Conservation (phyloP, 192 early-diverging fungal species). For the Podochytrium sp. region DNA sequence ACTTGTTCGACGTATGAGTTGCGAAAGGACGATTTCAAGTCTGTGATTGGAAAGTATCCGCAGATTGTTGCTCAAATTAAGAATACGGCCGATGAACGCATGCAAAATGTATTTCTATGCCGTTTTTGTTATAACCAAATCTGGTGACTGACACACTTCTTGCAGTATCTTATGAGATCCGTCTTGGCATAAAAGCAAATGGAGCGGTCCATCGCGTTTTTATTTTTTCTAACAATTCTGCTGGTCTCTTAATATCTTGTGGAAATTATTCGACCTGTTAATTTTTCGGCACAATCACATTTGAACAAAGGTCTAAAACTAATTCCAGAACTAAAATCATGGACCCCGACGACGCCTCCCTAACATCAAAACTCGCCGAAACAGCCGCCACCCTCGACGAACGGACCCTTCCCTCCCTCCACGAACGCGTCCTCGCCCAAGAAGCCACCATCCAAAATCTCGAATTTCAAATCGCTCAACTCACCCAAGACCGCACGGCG, state of each 20-base stretch:
- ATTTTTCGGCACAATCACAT: neutral
- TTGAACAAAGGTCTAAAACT: neutral
- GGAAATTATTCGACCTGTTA: neutral
- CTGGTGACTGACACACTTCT: neutral
- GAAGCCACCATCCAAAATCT: neutral
- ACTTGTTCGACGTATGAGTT: conserved; percentile 49
- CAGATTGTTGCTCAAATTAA: conserved; percentile 39
- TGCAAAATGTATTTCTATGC: conserved; percentile 40
- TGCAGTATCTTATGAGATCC: conserved; percentile 47
- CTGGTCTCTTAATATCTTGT: neutral
- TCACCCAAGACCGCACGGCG: too few relatives aligned
- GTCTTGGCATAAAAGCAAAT: conserved; percentile 36
- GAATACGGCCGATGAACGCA: conserved; percentile 43
- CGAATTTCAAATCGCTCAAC: too few relatives aligned
- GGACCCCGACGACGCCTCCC: neutral
- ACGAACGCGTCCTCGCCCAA: neutral
- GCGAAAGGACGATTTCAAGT: conserved; percentile 41
- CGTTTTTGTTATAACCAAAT: neutral
- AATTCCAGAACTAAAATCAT: neutral
- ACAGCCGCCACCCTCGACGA: neutral
- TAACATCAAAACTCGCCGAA: neutral
- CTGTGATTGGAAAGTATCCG: conserved; percentile 41
- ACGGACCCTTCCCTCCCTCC: neutral
- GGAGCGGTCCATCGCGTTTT: neutral
- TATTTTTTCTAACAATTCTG: neutral